These are phyloP conservation scores for Aristolochia fimbriata DNA, from an alignment of 164 flowering plant species.

Conservation along the genomic window DNA sequence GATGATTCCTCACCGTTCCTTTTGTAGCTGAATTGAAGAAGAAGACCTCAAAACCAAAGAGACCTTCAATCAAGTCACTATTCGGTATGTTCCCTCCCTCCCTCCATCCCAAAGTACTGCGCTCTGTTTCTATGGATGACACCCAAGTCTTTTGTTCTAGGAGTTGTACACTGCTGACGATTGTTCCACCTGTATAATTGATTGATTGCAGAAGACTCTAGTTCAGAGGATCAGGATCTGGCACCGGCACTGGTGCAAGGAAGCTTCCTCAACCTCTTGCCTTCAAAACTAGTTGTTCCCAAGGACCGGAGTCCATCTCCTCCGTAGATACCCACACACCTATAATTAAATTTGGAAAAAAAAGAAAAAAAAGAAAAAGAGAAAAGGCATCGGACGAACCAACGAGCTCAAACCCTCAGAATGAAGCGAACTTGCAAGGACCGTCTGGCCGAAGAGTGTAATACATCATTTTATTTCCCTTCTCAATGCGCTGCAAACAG, in stretches of 20 bases:
- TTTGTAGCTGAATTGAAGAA: constrained; percentile 75
- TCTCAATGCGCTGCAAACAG: no score
- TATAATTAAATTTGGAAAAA: not conserved
- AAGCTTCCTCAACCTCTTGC: constrained; percentile 71
- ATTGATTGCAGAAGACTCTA: constrained; percentile 49
- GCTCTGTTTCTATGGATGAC: no score
- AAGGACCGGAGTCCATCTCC: constrained; percentile 8
- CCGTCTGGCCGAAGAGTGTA: no score
- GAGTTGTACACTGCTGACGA: no score
- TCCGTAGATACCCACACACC: constrained; percentile 7
- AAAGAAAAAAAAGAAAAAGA: not conserved
- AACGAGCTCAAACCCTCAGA: not conserved
- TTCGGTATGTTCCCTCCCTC: constrained; percentile 42
- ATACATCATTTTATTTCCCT: no score
- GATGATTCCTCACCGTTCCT: not conserved
- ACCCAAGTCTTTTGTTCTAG: no score
- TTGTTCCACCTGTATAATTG: no score
- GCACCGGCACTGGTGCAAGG: constrained; percentile 46
- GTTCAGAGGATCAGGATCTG: constrained; percentile 17
- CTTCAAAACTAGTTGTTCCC: constrained; percentile 47
- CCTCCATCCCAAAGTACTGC: no score
- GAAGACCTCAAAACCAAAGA: constrained; percentile 60
- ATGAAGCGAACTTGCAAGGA: not conserved
- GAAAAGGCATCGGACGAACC: no score
- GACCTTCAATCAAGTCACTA: constrained; percentile 80